These are phyloP conservation scores for Penicillium mononematosum DNA, from an alignment of 495 filamentous ascomycete species.

Conservation along the genomic window DNA sequence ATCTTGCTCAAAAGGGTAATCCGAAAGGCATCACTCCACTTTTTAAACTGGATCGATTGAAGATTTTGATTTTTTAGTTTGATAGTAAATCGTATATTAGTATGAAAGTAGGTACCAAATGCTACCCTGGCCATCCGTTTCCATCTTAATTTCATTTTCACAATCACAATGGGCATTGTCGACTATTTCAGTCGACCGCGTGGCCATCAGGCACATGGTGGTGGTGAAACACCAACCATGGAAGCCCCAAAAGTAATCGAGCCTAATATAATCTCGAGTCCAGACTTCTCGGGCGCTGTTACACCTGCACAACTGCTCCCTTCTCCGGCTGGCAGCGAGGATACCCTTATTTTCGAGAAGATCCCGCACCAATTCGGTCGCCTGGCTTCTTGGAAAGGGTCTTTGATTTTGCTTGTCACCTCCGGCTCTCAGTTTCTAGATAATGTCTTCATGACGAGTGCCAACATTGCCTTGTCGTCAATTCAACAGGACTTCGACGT, in stretches of 20 bases:
- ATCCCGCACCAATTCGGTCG: conserved; percentile 30
- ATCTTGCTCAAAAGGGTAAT: conserved; percentile 12
- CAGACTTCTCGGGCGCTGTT: conserved; percentile 13
- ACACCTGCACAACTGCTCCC: conserved; percentile 14
- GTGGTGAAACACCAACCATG: conserved; percentile 9
- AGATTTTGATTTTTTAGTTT: conserved; percentile 15
- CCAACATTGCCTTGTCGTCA: conserved; percentile 38
- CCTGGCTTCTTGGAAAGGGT: conserved; percentile 34
- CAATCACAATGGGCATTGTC: conserved; percentile 19
- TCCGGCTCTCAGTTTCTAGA: conserved; percentile 41
- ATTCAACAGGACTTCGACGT: conserved; percentile 39
- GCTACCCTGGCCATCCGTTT: conserved; percentile 1
- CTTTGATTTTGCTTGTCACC: conserved; percentile 37
- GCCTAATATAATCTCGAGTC: conserved; percentile 21
- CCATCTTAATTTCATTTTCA: conserved; percentile 7
- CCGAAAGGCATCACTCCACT: conserved; percentile 13
- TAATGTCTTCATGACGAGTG: conserved; percentile 43
- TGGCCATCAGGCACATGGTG: conserved; percentile 13
- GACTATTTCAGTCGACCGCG: conserved; percentile 18
- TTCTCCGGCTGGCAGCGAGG: conserved; percentile 23
- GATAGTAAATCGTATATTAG: conserved; percentile 10
- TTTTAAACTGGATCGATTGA: conserved; percentile 20
- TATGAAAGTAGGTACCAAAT: conserved; percentile 3
- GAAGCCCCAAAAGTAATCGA: conserved; percentile 21
- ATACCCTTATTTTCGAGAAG: conserved; percentile 24